Evolutionary conservation across 169 alveolate genomes (phyloP), one percentile per base, ranked within the genome.

Genomic region (Pseudocohnilembus persalinus): DNA sequence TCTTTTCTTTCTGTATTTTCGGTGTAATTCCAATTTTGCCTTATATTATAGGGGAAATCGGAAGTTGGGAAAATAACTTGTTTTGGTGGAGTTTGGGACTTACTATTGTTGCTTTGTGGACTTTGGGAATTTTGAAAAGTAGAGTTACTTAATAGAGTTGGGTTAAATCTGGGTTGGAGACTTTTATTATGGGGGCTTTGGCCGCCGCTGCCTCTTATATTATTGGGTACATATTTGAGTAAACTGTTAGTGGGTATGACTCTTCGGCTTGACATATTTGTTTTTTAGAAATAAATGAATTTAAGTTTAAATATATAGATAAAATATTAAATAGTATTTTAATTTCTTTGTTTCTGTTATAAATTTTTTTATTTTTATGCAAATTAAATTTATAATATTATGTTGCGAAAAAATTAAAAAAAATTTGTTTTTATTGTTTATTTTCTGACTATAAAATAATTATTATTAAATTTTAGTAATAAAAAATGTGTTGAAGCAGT

Each of bases 11-110:
- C 32, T 64, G 68, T 28, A 29, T 86, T n/a, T 86, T 86, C 25
- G 90, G 90, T 30, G 73, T 75, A 20, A 75, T 86, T 49, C 90
- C 90, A 63, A 49, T 86, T 31, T 74, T 86, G n/a, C 90, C 90
- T 33, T 86, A 35, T 74, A 86, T 86, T 28, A 74, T 81, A 29
- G 87, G 85, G 20, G 80, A 63, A n/a, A 72, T 65, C 27, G 81
- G 74, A 4, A 32, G 35, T 31, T 30, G 65, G 4, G 27, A 73
- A 24, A 75, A 81, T 11, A 65, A 49, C 20, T 32, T 86, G 24
- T 86, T 86, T 81, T 34, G 1, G 4, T 30, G 72, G 1, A 80
- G 87, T 0, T 80, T 81, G 0, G 87, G 65, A n/a, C 25, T 86
- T 31, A 80, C 90, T n/a, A 83, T 76, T 0, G 35, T n/a, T 15